Evolutionary conservation across 306 rosid species (phyloP), one percentile per base, ranked within the genome.

Genomic region (Casuarina cunninghamiana): DNA sequence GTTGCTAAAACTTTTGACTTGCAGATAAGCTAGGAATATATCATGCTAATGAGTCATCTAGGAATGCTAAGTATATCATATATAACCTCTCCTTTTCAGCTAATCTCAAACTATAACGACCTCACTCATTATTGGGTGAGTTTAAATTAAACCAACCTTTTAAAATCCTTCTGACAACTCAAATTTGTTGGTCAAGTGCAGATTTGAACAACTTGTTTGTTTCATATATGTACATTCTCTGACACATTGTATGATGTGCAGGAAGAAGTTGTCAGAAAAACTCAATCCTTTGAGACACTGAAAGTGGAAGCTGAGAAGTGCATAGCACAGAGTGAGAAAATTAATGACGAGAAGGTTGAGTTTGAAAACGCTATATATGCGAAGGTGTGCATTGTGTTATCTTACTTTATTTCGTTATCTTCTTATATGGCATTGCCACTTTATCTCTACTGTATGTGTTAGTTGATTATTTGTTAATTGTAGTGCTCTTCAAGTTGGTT

Each of bases 211-310:
- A 8, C 26, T 66, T 42, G 49, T 17, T 66, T 41, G 71, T 42
- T 66, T 66, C 13, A 66, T 66, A 17, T 41, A 41, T 42, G 42
- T 48, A 26, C 32, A 10, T 66, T 21, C 19, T 42, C 19, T 12
- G 17, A 42, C 49, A 6, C 68, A 44, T 12, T 77, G 43, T 84
- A 63, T 75, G 32, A 39, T 75, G 62, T 87, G 32, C 71, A 95
- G 97, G 98, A 90, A 76, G 97, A 91, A 88, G 97, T 95, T 87
- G 90, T 91, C 38, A 76, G 82, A 72, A 91, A 95, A 78, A 82
- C 86, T 45, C 91, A 82, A 68, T 88, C 90, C 3, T 86, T 75
- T 78, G 96, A 92, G 87, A 92, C 83, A 84, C 83, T 91, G 89
- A 92, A 91, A 85, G 88, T 70, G 75, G 98, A 95, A 78, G 88